phyloP scores from a whole-genome alignment of 108 stramenopile species.

The Discostella pseudostelligera region DNA sequence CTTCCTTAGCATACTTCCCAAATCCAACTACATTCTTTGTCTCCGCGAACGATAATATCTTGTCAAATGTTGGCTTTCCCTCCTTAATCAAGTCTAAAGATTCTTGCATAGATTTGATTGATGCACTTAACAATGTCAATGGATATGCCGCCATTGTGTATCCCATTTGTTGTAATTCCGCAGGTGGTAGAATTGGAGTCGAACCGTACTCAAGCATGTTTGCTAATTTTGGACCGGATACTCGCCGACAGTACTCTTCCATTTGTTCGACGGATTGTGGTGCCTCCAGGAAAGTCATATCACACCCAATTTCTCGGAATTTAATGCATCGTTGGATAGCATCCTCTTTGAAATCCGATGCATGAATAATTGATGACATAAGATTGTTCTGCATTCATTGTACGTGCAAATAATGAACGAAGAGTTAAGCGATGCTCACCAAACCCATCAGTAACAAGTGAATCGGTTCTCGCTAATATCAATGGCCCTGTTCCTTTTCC shows the following conservation, averaged over 20 bases:
- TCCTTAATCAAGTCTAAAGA: conserved; percentile 76
- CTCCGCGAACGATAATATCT: conserved; percentile 75
- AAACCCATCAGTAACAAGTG: conserved; percentile 85
- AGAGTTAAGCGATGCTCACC: conserved; percentile 32
- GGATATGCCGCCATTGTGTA: conserved; percentile 98
- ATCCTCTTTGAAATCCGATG: conserved; percentile 49
- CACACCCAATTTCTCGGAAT: conserved; percentile 90
- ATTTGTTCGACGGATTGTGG: conserved; percentile 84
- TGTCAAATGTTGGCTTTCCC: conserved; percentile 81
- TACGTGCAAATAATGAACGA: not conserved
- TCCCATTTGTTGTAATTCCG: conserved; percentile 85
- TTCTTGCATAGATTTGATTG: conserved; percentile 90
- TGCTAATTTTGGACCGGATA: conserved; percentile 91
- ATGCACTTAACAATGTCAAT: conserved; percentile 88
- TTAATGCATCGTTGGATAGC: conserved; percentile 89
- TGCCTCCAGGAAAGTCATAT: conserved; percentile 94
- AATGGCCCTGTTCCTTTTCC: conserved; percentile 78
- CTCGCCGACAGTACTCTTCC: conserved; percentile 87
- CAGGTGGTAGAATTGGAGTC: conserved; percentile 90
- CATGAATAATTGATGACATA: not conserved
- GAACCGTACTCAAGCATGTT: conserved; percentile 95
- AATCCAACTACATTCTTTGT: conserved; percentile 90
- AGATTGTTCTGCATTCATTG: conserved; percentile 5
- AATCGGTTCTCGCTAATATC: conserved; percentile 92
- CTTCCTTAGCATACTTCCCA: conserved; percentile 74